Evolutionary conservation across 768 basidiomycete genomes (phyloP).

Genomic region (Pholiota microspora): DNA sequence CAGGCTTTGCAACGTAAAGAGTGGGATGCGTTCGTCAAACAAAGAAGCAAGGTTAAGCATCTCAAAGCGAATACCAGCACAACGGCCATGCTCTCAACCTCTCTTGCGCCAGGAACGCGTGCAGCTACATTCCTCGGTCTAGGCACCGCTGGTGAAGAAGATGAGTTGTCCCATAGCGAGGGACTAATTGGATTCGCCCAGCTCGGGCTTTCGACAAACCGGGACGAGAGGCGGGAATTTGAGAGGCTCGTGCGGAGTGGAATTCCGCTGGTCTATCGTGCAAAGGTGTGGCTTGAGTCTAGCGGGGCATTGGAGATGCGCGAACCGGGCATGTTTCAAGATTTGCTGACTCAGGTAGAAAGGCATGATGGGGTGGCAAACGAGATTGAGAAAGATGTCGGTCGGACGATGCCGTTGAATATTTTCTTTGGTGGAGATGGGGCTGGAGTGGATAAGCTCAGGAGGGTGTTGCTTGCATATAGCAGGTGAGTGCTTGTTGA

Average conservation of each 20-base stretch:
- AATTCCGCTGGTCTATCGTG: constrained; percentile 84
- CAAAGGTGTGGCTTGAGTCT: constrained; percentile 91
- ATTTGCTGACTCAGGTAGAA: constrained; percentile 61
- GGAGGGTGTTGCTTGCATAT: constrained; percentile 88
- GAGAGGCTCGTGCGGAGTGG: constrained; percentile 78
- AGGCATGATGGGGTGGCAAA: constrained; percentile 47
- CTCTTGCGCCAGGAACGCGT: constrained; percentile 30
- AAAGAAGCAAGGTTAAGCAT: constrained; percentile 50
- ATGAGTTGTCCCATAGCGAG: constrained; percentile 78
- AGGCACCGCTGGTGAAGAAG: constrained; percentile 59
- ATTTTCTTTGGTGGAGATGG: constrained; percentile 98
- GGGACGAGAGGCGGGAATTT: constrained; percentile 79
- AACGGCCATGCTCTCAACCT: constrained; percentile 17
- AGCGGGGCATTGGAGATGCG: constrained; percentile 90
- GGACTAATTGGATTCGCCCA: constrained; percentile 91
- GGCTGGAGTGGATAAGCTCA: constrained; percentile 87
- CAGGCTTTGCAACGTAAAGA: constrained; percentile 69
- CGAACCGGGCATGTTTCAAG: constrained; percentile 88
- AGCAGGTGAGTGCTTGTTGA: constrained; percentile 64
- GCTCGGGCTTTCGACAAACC: constrained; percentile 73
- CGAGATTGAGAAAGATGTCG: constrained; percentile 97
- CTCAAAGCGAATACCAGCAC: constrained; percentile 25
- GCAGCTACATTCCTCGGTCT: constrained; percentile 71
- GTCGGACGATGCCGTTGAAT: constrained; percentile 89
- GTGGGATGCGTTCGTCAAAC: constrained; percentile 88